phyloP scores from a whole-genome alignment of 2,329 filamentous ascomycete species.

The Colletotrichum sp. region DNA sequence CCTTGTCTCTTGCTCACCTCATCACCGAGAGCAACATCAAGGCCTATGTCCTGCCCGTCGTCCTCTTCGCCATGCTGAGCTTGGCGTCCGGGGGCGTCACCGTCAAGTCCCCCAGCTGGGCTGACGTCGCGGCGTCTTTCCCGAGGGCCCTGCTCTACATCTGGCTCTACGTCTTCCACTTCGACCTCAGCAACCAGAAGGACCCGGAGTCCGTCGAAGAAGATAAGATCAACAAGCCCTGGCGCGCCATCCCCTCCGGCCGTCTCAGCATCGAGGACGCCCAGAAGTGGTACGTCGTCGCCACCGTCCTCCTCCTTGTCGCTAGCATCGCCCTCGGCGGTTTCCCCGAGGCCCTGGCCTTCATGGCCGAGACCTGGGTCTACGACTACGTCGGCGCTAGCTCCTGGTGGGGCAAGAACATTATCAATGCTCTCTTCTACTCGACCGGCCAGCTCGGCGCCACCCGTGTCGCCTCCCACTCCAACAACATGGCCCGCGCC shows the following conservation, averaged over 20 bases:
- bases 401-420: conserved; percentile 31
- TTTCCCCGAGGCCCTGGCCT: conserved; percentile 28
- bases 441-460: not conserved
- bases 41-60: not conserved
- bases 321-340: conserved; percentile 28
- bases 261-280: conserved; percentile 30
- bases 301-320: conserved; percentile 27
- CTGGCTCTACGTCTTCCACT: conserved; percentile 20
- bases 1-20: not conserved
- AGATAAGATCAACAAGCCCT: conserved; percentile 46
- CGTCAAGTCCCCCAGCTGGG: not conserved
- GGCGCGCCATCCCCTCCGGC: conserved; percentile 33
- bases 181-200: conserved; percentile 44
- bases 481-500: conserved; percentile 16
- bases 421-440: conserved; percentile 24
- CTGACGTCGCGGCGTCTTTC: not conserved
- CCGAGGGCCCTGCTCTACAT: not conserved
- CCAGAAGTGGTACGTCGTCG: conserved; percentile 26
- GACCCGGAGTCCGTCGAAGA: conserved; percentile 36
- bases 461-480: not conserved
- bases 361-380: conserved; percentile 38
- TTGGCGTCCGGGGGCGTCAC: not conserved
- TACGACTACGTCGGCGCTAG: conserved; percentile 44
- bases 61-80: not conserved
- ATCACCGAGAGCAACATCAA: not conserved